Conservation (phyloP, 495 filamentous ascomycete genomes). For the Pseudotulostoma volvatum region DNA sequence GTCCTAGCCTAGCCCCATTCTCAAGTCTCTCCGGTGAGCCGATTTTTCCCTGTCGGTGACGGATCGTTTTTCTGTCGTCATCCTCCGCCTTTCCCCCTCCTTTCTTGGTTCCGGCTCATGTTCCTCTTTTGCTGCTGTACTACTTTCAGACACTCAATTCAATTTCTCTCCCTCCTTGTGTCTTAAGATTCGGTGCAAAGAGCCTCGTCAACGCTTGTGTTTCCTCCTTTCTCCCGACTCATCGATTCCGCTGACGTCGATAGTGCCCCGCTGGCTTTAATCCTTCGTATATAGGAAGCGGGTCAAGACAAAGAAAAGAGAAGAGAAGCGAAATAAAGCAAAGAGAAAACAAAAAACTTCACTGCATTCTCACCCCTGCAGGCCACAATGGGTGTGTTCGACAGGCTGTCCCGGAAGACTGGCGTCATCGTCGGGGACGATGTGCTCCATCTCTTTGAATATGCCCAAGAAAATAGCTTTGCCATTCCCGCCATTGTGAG, state of each 20-base stretch:
- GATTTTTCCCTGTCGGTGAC: no score
- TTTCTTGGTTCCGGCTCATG: constrained; percentile 7
- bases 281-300: no score
- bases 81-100: constrained; percentile 11
- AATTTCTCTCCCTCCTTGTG: constrained; percentile 2
- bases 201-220: no score
- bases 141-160: constrained; percentile 4
- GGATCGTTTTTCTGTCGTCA: no score
- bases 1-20: no score
- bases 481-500: constrained; percentile 82
- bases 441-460: constrained; percentile 63
- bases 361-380: neutral
- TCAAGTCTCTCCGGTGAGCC: no score
- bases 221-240: constrained; percentile 5
- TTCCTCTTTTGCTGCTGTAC: neutral
- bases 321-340: no score
- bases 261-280: no score
- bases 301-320: no score
- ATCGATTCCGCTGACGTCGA: no score
- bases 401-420: constrained; percentile 56
- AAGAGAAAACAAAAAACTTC: no score
- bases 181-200: no score
- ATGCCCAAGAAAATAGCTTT: constrained; percentile 68
- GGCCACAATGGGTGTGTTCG: constrained; percentile 44
- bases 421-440: constrained; percentile 83